Percentiles rank a stretch among this genome's conserved stretches.
Evolutionary conservation across 2,329 filamentous ascomycete species (phyloP).

Genomic region (Botrytis pseudocinerea): DNA sequence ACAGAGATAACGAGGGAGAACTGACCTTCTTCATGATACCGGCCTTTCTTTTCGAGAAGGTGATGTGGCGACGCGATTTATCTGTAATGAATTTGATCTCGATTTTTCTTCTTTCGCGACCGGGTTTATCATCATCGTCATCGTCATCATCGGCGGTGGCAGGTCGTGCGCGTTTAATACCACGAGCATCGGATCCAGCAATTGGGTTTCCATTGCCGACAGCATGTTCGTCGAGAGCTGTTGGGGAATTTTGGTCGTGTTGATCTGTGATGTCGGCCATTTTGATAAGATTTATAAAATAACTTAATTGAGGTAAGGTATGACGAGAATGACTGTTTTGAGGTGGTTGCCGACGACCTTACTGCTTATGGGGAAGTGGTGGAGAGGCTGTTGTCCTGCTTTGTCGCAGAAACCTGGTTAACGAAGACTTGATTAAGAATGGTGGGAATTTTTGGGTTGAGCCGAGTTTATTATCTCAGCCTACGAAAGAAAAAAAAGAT

Average conservation of each 20-base stretch:
- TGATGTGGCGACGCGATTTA: constrained; percentile 98
- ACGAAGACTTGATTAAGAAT: constrained; percentile 41
- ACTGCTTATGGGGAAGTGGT: constrained; percentile 40
- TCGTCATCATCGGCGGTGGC: constrained; percentile 89
- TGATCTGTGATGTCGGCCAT: constrained; percentile 83
- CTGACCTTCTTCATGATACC: constrained; percentile 99
- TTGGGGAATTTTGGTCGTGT: constrained; percentile 73
- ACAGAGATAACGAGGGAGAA: constrained; percentile 33
- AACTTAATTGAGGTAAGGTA: constrained; percentile 35
- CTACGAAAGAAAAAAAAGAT: constrained; percentile 12
- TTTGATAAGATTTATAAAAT: constrained; percentile 33
- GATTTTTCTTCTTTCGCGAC: constrained; percentile 97
- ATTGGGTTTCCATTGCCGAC: constrained; percentile 69
- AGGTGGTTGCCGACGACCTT: constrained; percentile 42
- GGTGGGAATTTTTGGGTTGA: constrained; percentile 37
- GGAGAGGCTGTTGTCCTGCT: constrained; percentile 40
- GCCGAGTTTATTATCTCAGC: constrained; percentile 29
- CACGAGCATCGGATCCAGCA: constrained; percentile 64
- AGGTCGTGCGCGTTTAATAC: constrained; percentile 85
- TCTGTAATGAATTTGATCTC: constrained; percentile 99
- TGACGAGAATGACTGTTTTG: constrained; percentile 42
- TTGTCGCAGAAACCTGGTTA: constrained; percentile 41
- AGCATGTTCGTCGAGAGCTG: constrained; percentile 72
- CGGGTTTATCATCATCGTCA: constrained; percentile 96
- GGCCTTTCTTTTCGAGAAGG: constrained; percentile 99